These are phyloP conservation scores for Ophiostoma perfectum DNA, from an alignment of 2,329 filamentous ascomycete species.

Conservation along the genomic window DNA sequence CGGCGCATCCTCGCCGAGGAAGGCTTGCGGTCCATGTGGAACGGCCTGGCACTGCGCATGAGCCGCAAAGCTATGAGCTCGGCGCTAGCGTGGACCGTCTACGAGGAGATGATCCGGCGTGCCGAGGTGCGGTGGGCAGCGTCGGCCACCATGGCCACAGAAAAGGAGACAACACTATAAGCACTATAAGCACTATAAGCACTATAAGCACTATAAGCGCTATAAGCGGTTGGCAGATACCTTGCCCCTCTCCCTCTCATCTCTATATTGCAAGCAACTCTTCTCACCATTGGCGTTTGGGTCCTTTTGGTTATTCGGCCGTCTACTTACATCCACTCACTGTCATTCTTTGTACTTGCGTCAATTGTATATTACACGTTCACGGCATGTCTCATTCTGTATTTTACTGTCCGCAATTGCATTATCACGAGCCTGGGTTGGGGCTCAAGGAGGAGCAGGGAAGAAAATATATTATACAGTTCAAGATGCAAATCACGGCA, in stretches of 20 bases:
- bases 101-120: slow-evolving; percentile 83
- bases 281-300: neutral
- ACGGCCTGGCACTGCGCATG: slow-evolving; percentile 81
- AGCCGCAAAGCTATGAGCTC: slow-evolving; percentile 86
- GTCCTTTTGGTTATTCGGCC: neutral
- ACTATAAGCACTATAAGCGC: neutral
- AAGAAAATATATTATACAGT: too few relatives aligned
- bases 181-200: neutral
- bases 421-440: too few relatives aligned
- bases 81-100: slow-evolving; percentile 94
- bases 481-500: too few relatives aligned
- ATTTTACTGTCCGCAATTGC: too few relatives aligned
- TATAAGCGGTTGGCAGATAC: neutral
- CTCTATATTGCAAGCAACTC: neutral
- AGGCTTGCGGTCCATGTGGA: slow-evolving; percentile 72
- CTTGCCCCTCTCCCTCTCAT: neutral
- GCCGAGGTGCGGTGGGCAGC: slow-evolving; percentile 42
- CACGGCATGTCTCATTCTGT: too few relatives aligned
- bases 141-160: neutral
- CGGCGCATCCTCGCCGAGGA: slow-evolving; percentile 76
- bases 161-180: slow-evolving; percentile 10
- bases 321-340: too few relatives aligned
- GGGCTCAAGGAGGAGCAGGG: too few relatives aligned
- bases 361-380: too few relatives aligned
- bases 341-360: too few relatives aligned